phyloP scores from a whole-genome alignment of 352 stramenopile species.

The Globisporangium middletonii region DNA sequence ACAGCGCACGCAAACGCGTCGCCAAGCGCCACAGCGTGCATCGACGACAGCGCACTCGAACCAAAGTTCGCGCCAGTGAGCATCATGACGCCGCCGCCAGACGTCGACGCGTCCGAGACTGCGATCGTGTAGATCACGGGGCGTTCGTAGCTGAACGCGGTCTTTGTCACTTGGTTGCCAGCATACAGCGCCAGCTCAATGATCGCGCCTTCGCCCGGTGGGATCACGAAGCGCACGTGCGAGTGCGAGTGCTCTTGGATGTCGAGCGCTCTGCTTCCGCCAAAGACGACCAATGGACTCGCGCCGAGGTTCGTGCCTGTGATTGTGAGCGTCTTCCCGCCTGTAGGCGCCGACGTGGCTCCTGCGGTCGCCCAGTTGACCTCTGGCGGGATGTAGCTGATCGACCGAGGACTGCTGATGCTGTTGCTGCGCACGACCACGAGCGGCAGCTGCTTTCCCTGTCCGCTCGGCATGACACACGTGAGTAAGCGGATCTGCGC shows the following conservation, averaged over 20 bases:
- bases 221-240: conserved; percentile 33
- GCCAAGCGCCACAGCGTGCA: conserved; percentile 26
- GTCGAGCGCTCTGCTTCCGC: conserved; percentile 10
- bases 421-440: conserved; percentile 27
- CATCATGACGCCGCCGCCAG: conserved; percentile 36
- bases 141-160: conserved; percentile 42
- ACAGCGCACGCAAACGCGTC: conserved; percentile 29
- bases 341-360: conserved; percentile 26
- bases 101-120: conserved; percentile 28
- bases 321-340: conserved; percentile 34
- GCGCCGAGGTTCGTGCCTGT: conserved; percentile 41
- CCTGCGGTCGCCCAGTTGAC: conserved; percentile 31
- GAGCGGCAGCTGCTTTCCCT: conserved; percentile 36
- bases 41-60: conserved; percentile 23
- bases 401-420: conserved; percentile 31
- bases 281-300: conserved; percentile 21
- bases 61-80: conserved; percentile 51
- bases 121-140: conserved; percentile 34
- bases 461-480: conserved; percentile 36
- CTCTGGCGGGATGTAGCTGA: conserved; percentile 45
- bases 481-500: conserved; percentile 31
- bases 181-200: conserved; percentile 30
- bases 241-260: conserved; percentile 27
- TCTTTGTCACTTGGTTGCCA: conserved; percentile 35
- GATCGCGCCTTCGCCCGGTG: conserved; percentile 33